Conservation (phyloP, 2,329 filamentous ascomycete species). For the Fusarium sp. region DNA sequence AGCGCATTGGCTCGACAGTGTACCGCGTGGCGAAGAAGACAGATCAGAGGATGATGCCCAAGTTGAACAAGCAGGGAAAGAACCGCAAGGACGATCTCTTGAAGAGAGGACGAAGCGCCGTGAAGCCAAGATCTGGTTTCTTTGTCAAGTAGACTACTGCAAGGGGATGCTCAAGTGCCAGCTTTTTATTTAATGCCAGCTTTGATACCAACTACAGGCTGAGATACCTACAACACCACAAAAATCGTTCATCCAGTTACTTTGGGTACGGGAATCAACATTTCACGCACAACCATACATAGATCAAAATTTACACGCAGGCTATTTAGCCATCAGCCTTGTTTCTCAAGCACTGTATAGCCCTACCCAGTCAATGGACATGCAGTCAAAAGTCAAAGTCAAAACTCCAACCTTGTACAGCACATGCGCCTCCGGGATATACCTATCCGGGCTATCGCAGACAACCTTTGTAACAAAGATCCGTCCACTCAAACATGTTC, state of each 20-base stretch:
- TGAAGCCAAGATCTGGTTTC: slow-evolving; percentile 56
- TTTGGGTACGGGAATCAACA: neutral
- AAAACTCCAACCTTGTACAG: neutral
- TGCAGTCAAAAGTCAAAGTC: neutral
- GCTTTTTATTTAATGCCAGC: slow-evolving; percentile 14
- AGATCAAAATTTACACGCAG: neutral
- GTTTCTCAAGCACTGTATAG: neutral
- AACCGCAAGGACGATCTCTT: slow-evolving; percentile 59
- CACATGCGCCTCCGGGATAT: neutral
- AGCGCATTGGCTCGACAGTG: slow-evolving; percentile 63
- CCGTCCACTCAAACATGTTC: neutral
- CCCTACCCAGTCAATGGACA: neutral
- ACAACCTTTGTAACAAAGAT: slow-evolving; percentile 12
- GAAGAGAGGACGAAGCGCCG: slow-evolving; percentile 56
- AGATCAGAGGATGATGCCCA: slow-evolving; percentile 63
- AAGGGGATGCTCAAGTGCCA: neutral
- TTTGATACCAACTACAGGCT: slow-evolving; percentile 17
- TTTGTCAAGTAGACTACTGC: slow-evolving; percentile 47
- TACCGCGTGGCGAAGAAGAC: slow-evolving; percentile 61
- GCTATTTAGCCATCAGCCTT: neutral
- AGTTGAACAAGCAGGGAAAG: slow-evolving; percentile 55
- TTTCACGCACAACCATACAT: neutral
- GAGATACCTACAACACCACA: neutral
- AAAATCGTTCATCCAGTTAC: neutral
- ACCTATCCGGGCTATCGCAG: slow-evolving; percentile 4